phyloP scores from a whole-genome alignment of 495 filamentous ascomycete species.

The Hypomontagnella submonticulosa region DNA sequence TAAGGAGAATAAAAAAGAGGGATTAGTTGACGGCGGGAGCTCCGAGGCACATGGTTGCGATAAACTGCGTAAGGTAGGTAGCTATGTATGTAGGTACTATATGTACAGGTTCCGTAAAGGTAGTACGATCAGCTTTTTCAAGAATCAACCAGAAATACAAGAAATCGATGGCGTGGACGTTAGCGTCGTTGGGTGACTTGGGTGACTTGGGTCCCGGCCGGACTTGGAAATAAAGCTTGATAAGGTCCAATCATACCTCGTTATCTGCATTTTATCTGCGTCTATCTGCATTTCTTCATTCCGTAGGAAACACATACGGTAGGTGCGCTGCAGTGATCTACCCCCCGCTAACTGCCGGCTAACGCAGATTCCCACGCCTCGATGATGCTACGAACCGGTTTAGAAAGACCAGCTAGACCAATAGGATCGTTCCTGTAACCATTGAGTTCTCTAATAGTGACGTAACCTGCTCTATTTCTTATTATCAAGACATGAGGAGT shows the following conservation, averaged over 20 bases:
- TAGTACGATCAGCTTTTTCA: constrained; percentile 27
- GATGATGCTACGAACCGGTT: constrained; percentile 33
- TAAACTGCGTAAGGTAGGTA: background rate
- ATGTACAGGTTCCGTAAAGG: constrained; percentile 7
- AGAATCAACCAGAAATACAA: background rate
- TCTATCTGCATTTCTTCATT: background rate
- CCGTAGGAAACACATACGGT: background rate
- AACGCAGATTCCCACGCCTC: constrained; percentile 23
- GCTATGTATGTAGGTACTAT: background rate
- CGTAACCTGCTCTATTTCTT: constrained; percentile 30
- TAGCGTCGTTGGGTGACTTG: constrained; percentile 32
- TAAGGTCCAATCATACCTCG: constrained; percentile 21
- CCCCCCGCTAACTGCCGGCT: constrained; percentile 21
- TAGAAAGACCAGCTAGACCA: constrained; percentile 24
- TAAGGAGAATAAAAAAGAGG: constrained; percentile 9
- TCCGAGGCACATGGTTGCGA: constrained; percentile 3
- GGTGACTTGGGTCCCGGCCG: constrained; percentile 15
- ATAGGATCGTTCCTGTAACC: constrained; percentile 14
- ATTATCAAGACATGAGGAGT: background rate
- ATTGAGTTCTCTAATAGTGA: constrained; percentile 21
- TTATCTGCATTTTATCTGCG: constrained; percentile 14
- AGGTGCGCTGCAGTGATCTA: constrained; percentile 17
- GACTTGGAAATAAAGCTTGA: constrained; percentile 18
- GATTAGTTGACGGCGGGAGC: constrained; percentile 21
- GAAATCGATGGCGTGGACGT: constrained; percentile 34